phyloP scores from a whole-genome alignment of 768 basidiomycete genomes.

The Rubroboletus pulcherrimus region DNA sequence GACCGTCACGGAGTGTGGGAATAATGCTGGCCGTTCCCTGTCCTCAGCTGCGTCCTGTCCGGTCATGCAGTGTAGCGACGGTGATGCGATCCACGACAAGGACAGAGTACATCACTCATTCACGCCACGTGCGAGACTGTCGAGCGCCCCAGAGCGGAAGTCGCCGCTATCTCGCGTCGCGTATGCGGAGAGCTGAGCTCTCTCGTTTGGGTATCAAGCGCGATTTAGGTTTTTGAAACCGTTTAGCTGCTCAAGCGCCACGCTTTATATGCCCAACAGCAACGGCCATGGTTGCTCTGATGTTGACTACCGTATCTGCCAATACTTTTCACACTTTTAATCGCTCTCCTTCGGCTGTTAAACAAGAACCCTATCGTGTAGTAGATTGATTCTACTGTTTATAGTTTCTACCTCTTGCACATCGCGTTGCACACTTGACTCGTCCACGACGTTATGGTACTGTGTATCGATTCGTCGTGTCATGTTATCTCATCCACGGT shows the following conservation, averaged over 20 bases:
- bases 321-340: slow-evolving; percentile 1
- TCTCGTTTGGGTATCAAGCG: background rate
- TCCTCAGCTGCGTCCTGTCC: slow-evolving; percentile 1
- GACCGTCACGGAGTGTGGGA: background rate
- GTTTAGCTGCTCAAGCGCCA: background rate
- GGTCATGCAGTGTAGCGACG: background rate
- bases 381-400: slow-evolving; percentile 30
- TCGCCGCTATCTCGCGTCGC: slow-evolving; percentile 25
- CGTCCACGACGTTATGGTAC: slow-evolving; percentile 19
- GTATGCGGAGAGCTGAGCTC: slow-evolving; percentile 22
- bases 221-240: background rate
- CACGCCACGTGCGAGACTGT: slow-evolving; percentile 9
- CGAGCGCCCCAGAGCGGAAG: slow-evolving; percentile 16
- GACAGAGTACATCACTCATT: slow-evolving; percentile 1
- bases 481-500: background rate
- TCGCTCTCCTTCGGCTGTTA: slow-evolving; percentile 8
- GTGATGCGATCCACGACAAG: background rate
- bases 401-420: slow-evolving; percentile 8
- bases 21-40: slow-evolving; percentile 11
- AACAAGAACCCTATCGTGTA: slow-evolving; percentile 6
- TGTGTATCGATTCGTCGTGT: slow-evolving; percentile 28
- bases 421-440: background rate
- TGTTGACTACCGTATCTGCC: background rate
- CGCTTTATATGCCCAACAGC: background rate
- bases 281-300: background rate